Conservation (phyloP, 345 rosid genomes). For the Cardiospermum halicacabum region DNA sequence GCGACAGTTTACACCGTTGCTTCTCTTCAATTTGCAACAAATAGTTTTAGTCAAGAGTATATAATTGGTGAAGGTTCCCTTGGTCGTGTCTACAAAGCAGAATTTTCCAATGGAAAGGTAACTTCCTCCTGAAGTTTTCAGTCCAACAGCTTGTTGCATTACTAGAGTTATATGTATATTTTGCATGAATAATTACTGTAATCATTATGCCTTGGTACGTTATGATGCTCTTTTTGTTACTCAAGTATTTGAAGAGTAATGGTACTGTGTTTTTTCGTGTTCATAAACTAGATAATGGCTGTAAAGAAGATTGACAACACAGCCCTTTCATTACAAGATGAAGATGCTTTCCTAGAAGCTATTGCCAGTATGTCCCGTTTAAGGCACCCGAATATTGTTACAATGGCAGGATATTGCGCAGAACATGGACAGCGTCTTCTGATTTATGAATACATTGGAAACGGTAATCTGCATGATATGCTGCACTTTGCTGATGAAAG, state of each 20-base stretch:
- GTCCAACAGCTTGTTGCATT: neutral
- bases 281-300: slow-evolving; percentile 58
- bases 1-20: slow-evolving; percentile 82
- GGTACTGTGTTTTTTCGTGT: slow-evolving; percentile 14
- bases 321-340: slow-evolving; percentile 86
- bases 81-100: slow-evolving; percentile 96
- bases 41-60: slow-evolving; percentile 91
- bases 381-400: slow-evolving; percentile 88
- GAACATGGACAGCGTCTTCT: slow-evolving; percentile 98
- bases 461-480: slow-evolving; percentile 81
- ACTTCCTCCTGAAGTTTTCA: neutral
- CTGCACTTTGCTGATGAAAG: slow-evolving; percentile 77
- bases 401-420: slow-evolving; percentile 78
- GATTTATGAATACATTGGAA: slow-evolving; percentile 72
- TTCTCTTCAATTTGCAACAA: slow-evolving; percentile 81
- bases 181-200: too few species aligned
- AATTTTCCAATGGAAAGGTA: slow-evolving; percentile 88
- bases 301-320: slow-evolving; percentile 93
- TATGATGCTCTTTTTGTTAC: neutral
- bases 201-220: slow-evolving; percentile 3
- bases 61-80: slow-evolving; percentile 95
- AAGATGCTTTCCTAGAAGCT: slow-evolving; percentile 88
- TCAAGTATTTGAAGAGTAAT: neutral
- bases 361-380: slow-evolving; percentile 89
- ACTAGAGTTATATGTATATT: neutral